Conservation (phyloP, 495 filamentous ascomycete genomes). For the Delitschia confertaspora region DNA sequence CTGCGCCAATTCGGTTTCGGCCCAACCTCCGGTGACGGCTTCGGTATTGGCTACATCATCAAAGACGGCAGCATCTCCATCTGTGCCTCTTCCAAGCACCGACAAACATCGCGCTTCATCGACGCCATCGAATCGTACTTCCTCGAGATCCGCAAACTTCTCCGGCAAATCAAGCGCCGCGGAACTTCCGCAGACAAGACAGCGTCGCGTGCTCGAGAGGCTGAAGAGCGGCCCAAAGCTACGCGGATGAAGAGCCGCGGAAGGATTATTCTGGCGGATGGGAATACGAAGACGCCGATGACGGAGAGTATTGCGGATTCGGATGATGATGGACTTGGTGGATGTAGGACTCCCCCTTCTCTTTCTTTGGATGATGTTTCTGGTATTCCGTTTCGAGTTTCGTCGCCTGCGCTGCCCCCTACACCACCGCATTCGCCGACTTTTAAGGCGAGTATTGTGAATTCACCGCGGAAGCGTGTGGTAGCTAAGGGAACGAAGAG, state of each 20-base stretch:
- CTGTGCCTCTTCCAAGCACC: conserved; percentile 83
- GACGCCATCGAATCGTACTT: conserved; percentile 85
- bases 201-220: conserved; percentile 58
- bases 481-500: conserved; percentile 11
- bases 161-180: conserved; percentile 56
- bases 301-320: conserved; percentile 47
- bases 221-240: conserved; percentile 46
- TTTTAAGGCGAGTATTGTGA: conserved; percentile 20
- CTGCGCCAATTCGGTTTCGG: conserved; percentile 95
- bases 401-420: conserved; percentile 12
- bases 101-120: conserved; percentile 84
- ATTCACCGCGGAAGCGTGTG: conserved; percentile 9
- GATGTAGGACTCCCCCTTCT: conserved; percentile 56
- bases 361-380: conserved; percentile 25
- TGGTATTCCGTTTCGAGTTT: conserved; percentile 4
- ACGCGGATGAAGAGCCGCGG: conserved; percentile 48
- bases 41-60: conserved; percentile 98
- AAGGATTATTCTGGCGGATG: conserved; percentile 40
- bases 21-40: conserved; percentile 86
- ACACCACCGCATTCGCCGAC: conserved; percentile 25
- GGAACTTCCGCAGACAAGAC: conserved; percentile 42
- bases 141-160: conserved; percentile 75
- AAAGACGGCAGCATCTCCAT: conserved; percentile 91
- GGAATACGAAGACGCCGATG: conserved; percentile 49
- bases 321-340: conserved; percentile 83